A percentile compares a stretch with the other conserved stretches of the same genome.
These are phyloP conservation scores for Spizellomyces sp. DNA, from an alignment of 192 early-diverging fungal species.

Conservation along the genomic window DNA sequence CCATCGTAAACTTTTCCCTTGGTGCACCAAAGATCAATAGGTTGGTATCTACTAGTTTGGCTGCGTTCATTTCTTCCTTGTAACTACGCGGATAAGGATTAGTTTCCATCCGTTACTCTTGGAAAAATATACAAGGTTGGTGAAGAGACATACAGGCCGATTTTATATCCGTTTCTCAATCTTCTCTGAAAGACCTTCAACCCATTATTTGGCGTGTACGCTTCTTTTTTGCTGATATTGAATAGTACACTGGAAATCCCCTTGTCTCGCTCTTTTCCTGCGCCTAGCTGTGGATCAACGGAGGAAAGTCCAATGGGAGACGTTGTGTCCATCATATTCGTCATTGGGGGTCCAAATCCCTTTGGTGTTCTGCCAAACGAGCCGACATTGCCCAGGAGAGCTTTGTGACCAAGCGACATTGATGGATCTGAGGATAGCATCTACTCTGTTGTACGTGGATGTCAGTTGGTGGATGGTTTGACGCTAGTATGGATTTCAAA, in stretches of 20 bases:
- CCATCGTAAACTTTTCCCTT: constrained; percentile 61
- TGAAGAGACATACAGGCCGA: constrained; percentile 45
- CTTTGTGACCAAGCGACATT: too few species aligned
- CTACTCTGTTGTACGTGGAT: too few species aligned
- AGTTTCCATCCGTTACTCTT: neutral
- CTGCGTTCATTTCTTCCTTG: constrained; percentile 59
- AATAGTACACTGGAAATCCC: constrained; percentile 42
- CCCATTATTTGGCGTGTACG: constrained; percentile 54
- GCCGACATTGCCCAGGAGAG: too few species aligned
- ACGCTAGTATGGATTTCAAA: too few species aligned
- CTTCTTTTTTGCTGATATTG: constrained; percentile 59
- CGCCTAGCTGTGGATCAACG: too few species aligned
- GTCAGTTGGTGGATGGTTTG: too few species aligned
- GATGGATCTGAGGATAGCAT: too few species aligned
- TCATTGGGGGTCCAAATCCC: too few species aligned
- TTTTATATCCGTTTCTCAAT: constrained; percentile 51
- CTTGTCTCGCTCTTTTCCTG: too few species aligned
- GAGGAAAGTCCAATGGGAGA: too few species aligned
- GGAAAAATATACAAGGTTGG: constrained; percentile 17
- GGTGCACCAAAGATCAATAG: constrained; percentile 63
- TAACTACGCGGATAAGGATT: constrained; percentile 34
- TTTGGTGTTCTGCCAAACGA: too few species aligned
- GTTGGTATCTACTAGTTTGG: constrained; percentile 51
- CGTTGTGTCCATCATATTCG: too few species aligned
- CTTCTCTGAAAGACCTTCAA: constrained; percentile 52